Evolutionary conservation across 805 yeast genomes (phyloP), one percentile per base, ranked within the genome.

Genomic region (Yueomyces sinensis): DNA sequence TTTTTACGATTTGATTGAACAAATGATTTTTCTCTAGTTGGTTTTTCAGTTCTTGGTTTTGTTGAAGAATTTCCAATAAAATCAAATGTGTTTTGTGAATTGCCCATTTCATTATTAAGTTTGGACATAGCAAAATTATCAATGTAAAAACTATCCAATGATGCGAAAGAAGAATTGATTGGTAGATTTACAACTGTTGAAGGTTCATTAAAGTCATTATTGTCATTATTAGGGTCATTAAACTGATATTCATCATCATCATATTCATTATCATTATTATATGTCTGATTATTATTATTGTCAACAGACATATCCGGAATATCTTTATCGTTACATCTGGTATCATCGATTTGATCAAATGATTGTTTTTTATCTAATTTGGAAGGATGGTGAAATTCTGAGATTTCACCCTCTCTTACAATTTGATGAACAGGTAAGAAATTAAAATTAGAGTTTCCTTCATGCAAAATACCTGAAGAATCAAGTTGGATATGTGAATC

Each of bases 91-190:
- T 31, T 22, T 13, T 20, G 24, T 11, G 15, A 5, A 23, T 17
- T 16, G 14, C 9, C 11, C 2, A 35, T 20, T 17, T 35, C 36
- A 33, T 35, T 32, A 1, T 42, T 43, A 33, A 50, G 36, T 33
- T 46, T 52, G 18, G 50, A 41, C 49, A 47, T 47, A 3, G 59
- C 65, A 39, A 66, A 63, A 39, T 65, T 70, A 34, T 73, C 79
- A 43, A 73, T 68, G 48, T 76, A 75, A 39, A 71, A 67, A 50
- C 86, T 45, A 28, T 45, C 86, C 48, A 81, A 58, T 0, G 87
- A 79, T 1, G 89, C 89, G 62, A 78, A 79, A 41, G 86, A 77
- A 29, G 81, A 82, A 40, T 73, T 76, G 13, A 76, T 61, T 0
- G 83, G 83, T 28, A 79, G 52, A 4, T 80, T 69, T 29, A 81